A percentile compares a stretch with the other conserved stretches of the same genome.
Conservation (phyloP, 768 basidiomycete species). For the Dioszegia aurantiaca region DNA sequence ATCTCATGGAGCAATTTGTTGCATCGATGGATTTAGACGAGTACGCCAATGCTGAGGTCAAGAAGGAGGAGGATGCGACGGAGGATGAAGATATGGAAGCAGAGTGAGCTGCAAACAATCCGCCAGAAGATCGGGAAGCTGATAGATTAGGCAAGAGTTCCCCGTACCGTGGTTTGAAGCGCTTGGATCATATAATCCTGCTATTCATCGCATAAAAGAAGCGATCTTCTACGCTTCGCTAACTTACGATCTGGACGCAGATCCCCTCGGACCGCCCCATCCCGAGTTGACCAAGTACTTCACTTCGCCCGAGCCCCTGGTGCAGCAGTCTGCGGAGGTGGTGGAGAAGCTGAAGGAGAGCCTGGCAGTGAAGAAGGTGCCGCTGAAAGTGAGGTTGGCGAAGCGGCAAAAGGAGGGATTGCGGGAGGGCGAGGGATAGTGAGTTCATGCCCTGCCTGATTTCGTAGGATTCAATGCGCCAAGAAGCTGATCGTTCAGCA, state of each 20-base stretch:
- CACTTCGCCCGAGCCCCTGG: conserved; percentile 66
- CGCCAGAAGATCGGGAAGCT: no score
- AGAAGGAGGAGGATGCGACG: conserved; percentile 57
- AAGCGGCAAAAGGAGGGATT: conserved; percentile 54
- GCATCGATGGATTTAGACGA: conserved; percentile 84
- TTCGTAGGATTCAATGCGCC: neutral
- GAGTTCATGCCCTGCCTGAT: conserved; percentile 13
- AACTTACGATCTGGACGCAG: conserved; percentile 65
- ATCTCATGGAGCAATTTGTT: conserved; percentile 78
- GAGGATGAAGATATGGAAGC: conserved; percentile 21
- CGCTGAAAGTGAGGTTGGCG: conserved; percentile 55
- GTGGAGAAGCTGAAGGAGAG: conserved; percentile 63
- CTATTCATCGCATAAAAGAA: conserved; percentile 86
- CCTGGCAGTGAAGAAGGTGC: conserved; percentile 79
- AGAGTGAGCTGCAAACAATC: no score
- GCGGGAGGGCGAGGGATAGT: conserved; percentile 55
- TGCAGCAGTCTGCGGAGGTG: conserved; percentile 62
- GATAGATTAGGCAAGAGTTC: conserved; percentile 1
- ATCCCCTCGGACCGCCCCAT: conserved; percentile 82
- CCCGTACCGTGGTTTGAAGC: conserved; percentile 70
- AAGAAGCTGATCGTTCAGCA: conserved; percentile 20
- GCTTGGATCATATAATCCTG: conserved; percentile 76
- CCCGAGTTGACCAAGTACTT: conserved; percentile 81
- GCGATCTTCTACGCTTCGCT: conserved; percentile 86
- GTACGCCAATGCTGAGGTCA: conserved; percentile 57